Evolutionary conservation across 148 eudicot species (phyloP).

Genomic region (Vaccinium corymbosum): DNA sequence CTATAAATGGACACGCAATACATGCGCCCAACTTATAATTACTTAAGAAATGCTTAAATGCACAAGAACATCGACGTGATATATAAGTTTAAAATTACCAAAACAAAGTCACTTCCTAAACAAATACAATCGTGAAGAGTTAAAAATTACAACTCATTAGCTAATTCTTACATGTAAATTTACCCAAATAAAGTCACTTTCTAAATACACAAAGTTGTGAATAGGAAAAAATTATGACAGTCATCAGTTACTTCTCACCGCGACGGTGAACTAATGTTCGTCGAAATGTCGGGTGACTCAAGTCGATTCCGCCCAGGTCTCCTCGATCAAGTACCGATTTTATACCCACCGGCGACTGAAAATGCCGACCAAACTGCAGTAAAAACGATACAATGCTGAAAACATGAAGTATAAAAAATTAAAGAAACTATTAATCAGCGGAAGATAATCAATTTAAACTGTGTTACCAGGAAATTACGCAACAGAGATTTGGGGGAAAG

Average conservation of each 20-base stretch:
- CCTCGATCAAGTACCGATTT: not conserved
- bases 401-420: not conserved
- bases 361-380: conserved; percentile 16
- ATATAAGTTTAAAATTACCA: not conserved
- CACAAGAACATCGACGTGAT: not conserved
- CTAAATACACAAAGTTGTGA: not conserved
- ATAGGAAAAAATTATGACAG: not conserved
- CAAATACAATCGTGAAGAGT: not conserved
- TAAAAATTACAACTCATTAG: not conserved
- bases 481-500: conserved; percentile 25
- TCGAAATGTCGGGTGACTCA: conserved; percentile 3
- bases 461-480: conserved; percentile 27
- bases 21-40: not conserved
- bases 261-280: conserved; percentile 10
- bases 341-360: not conserved
- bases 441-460: not conserved
- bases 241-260: conserved; percentile 18
- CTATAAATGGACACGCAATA: too few species aligned
- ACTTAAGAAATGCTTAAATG: not conserved
- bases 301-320: not conserved
- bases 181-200: not conserved
- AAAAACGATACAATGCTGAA: conserved; percentile 7
- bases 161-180: conserved; percentile 15
- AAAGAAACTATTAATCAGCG: not conserved
- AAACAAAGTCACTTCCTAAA: not conserved